phyloP scores from a whole-genome alignment of 2,329 filamentous ascomycete species.

The Harringtonia lauricola region DNA sequence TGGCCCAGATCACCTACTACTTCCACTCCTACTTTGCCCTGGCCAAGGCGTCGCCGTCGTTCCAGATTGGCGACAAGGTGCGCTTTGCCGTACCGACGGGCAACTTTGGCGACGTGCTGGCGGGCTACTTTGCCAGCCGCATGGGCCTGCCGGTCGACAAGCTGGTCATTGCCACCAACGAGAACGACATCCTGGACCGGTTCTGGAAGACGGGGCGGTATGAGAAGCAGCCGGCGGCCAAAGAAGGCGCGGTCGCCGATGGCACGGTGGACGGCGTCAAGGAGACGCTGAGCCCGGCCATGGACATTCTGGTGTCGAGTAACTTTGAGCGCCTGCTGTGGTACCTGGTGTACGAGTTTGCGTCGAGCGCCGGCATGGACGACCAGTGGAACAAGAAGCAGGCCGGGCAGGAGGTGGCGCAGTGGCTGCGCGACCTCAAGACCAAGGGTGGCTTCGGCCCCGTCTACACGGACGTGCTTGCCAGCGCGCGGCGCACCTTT shows the following conservation, averaged over 20 bases:
- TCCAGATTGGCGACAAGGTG: constrained; percentile 56
- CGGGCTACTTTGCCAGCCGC: constrained; percentile 70
- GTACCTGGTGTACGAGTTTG: constrained; percentile 70
- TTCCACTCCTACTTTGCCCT: constrained; percentile 90
- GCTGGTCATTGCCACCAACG: constrained; percentile 82
- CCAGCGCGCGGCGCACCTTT: constrained; percentile 62
- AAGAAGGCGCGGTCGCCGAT: constrained; percentile 35
- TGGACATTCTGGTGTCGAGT: constrained; percentile 94
- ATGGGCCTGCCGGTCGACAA: constrained; percentile 64
- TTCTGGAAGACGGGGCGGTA: constrained; percentile 90
- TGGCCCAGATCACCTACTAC: constrained; percentile 96
- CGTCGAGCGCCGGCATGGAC: constrained; percentile 46
- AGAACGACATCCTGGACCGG: constrained; percentile 92
- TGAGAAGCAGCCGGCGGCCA: constrained; percentile 50
- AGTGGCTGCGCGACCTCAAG: constrained; percentile 76
- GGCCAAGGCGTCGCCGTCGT: constrained; percentile 44
- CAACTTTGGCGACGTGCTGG: constrained; percentile 89
- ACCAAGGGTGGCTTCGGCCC: constrained; percentile 66
- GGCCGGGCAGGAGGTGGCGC: constrained; percentile 63
- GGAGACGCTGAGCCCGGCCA: constrained; percentile 87
- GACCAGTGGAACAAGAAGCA: constrained; percentile 55
- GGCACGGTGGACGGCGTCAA: constrained; percentile 56
- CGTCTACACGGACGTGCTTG: constrained; percentile 64
- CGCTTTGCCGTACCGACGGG: constrained; percentile 88
- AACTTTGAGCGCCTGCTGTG: constrained; percentile 96